phyloP scores from a whole-genome alignment of 1,139 yeast genomes.

The Debaryomyces singareniensis region DNA sequence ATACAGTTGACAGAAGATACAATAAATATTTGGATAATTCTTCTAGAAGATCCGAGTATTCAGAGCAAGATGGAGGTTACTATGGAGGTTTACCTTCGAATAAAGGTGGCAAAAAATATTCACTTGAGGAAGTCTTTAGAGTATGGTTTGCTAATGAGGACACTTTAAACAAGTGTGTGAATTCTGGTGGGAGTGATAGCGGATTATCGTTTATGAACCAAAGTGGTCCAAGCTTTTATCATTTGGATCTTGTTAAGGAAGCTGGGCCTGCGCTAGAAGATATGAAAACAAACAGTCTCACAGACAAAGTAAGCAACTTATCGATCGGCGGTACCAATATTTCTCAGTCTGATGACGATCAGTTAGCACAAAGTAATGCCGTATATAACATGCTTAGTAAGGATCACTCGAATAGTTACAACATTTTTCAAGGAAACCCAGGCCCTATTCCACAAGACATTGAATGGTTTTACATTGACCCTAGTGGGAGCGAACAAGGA shows the following conservation, averaged over 20 bases:
- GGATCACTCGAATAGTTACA: neutral
- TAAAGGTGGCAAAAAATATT: slow-evolving; percentile 33
- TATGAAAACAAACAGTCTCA: slow-evolving; percentile 5
- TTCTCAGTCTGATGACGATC: neutral
- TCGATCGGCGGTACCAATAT: neutral
- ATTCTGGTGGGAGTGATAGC: slow-evolving; percentile 8
- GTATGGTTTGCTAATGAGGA: slow-evolving; percentile 46
- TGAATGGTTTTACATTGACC: slow-evolving; percentile 71
- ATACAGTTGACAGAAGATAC: too few relatives aligned
- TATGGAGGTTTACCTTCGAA: slow-evolving; percentile 36
- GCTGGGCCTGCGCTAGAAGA: slow-evolving; percentile 2
- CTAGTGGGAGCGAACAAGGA: slow-evolving; percentile 68
- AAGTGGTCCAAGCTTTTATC: slow-evolving; percentile 30
- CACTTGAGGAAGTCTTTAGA: slow-evolving; percentile 47
- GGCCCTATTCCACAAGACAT: slow-evolving; percentile 21
- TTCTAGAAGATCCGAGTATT: too few relatives aligned
- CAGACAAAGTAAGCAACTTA: neutral
- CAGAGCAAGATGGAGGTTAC: too few relatives aligned
- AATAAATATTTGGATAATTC: too few relatives aligned
- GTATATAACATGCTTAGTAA: slow-evolving; percentile 1
- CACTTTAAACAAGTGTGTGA: slow-evolving; percentile 18
- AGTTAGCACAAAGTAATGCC: neutral
- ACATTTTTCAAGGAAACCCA: slow-evolving; percentile 1
- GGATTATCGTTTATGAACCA: slow-evolving; percentile 25
- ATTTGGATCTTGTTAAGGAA: slow-evolving; percentile 22